These are phyloP conservation scores for Tetrastigma voinierianum DNA, from an alignment of 164 flowering plant species.

Conservation along the genomic window DNA sequence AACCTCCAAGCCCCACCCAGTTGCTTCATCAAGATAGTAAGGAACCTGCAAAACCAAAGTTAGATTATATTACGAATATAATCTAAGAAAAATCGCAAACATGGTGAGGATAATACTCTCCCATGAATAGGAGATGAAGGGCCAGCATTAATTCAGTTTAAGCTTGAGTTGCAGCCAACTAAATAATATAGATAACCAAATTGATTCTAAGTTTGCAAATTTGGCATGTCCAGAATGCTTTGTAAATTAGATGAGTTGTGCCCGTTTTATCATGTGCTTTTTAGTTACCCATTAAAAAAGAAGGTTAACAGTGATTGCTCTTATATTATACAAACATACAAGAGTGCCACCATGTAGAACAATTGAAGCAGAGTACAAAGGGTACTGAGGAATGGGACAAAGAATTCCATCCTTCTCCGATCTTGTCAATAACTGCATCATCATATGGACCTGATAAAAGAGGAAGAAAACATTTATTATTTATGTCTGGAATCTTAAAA, in stretches of 20 bases:
- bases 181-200: no score
- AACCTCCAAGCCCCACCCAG: constrained; percentile 93
- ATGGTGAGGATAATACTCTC: no score
- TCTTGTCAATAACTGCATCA: constrained; percentile 91
- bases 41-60: constrained; percentile 64
- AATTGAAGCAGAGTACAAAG: constrained; percentile 98
- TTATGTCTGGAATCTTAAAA: not conserved
- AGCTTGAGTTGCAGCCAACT: not conserved
- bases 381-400: constrained; percentile 98
- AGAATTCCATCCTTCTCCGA: constrained; percentile 94
- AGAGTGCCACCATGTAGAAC: constrained; percentile 96
- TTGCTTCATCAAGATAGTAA: constrained; percentile 90
- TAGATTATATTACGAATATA: not conserved
- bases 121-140: no score
- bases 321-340: constrained; percentile 43
- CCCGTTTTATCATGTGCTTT: no score
- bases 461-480: constrained; percentile 4
- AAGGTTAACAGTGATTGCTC: not conserved
- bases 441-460: constrained; percentile 82
- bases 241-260: no score
- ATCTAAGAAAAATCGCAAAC: no score
- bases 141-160: no score
- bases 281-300: no score
- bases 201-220: no score
- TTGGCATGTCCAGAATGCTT: no score